Evolutionary conservation across 2,329 filamentous ascomycete species (phyloP).

Genomic region (Ceratocystis huliohia): DNA sequence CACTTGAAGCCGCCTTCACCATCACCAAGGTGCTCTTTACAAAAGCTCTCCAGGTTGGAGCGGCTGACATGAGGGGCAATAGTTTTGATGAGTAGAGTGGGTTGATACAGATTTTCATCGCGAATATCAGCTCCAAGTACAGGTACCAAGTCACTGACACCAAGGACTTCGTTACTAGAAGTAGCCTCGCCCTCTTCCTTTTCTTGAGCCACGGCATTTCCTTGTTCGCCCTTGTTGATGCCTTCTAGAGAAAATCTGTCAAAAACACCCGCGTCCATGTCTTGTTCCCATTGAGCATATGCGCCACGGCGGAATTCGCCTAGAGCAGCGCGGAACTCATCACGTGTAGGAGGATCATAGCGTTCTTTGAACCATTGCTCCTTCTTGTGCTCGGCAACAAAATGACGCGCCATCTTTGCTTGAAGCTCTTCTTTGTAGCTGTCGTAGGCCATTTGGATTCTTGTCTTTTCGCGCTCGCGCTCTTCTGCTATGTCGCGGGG

Average conservation of each 20-base stretch:
- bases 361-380: slow-evolving; percentile 98
- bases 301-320: slow-evolving; percentile 66
- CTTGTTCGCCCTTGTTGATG: slow-evolving; percentile 83
- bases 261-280: slow-evolving; percentile 72
- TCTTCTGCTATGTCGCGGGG: slow-evolving; percentile 58
- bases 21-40: slow-evolving; percentile 85
- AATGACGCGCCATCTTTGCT: slow-evolving; percentile 70
- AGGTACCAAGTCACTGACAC: slow-evolving; percentile 81
- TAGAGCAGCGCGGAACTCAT: slow-evolving; percentile 60
- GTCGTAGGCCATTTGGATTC: slow-evolving; percentile 60
- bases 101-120: slow-evolving; percentile 77
- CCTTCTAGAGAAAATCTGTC: slow-evolving; percentile 92
- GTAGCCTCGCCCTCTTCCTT: slow-evolving; percentile 94
- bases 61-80: slow-evolving; percentile 93
- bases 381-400: slow-evolving; percentile 82
- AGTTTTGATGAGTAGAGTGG: slow-evolving; percentile 93
- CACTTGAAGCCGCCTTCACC: slow-evolving; percentile 88
- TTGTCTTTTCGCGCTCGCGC: slow-evolving; percentile 63
- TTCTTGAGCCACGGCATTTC: slow-evolving; percentile 71
- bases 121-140: slow-evolving; percentile 72
- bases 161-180: slow-evolving; percentile 80
- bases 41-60: slow-evolving; percentile 84
- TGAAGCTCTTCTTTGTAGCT: slow-evolving; percentile 56
- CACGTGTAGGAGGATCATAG: slow-evolving; percentile 72
- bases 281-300: slow-evolving; percentile 80